A percentile compares a stretch with the other conserved stretches of the same genome.
Evolutionary conservation across 768 basidiomycete species (phyloP).

Genomic region (Amanita molliuscula): DNA sequence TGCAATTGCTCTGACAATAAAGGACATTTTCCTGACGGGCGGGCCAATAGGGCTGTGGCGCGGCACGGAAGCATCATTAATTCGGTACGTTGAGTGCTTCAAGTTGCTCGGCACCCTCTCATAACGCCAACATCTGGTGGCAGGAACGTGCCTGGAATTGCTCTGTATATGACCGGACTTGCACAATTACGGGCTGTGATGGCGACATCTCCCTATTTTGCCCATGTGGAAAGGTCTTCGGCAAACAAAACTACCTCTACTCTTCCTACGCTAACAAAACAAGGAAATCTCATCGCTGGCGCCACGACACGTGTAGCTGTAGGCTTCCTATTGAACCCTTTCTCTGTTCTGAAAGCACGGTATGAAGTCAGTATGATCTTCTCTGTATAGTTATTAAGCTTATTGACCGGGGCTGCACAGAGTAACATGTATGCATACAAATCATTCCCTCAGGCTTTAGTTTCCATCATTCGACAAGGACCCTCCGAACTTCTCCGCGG

Average conservation of each 20-base stretch:
- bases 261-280: conserved; percentile 58
- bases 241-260: conserved; percentile 29
- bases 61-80: conserved; percentile 74
- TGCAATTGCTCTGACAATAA: conserved; percentile 38
- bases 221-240: conserved; percentile 19
- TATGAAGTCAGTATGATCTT: conserved; percentile 57
- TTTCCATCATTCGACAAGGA: conserved; percentile 56
- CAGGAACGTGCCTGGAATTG: conserved; percentile 90
- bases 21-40: conserved; percentile 47
- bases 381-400: not conserved
- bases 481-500: conserved; percentile 79
- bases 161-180: conserved; percentile 82
- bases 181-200: conserved; percentile 74
- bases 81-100: conserved; percentile 35
- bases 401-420: conserved; percentile 24
- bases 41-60: conserved; percentile 78
- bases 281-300: conserved; percentile 82
- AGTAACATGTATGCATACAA: conserved; percentile 71
- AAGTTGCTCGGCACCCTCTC: not conserved
- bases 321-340: conserved; percentile 81
- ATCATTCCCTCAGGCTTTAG: conserved; percentile 47
- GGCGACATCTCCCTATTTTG: conserved; percentile 65
- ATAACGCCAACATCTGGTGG: not conserved
- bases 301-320: conserved; percentile 73
- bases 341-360: conserved; percentile 85